Evolutionary conservation across 2,329 filamentous ascomycete genomes (phyloP).

Genomic region (Domatiomyces catenatus): DNA sequence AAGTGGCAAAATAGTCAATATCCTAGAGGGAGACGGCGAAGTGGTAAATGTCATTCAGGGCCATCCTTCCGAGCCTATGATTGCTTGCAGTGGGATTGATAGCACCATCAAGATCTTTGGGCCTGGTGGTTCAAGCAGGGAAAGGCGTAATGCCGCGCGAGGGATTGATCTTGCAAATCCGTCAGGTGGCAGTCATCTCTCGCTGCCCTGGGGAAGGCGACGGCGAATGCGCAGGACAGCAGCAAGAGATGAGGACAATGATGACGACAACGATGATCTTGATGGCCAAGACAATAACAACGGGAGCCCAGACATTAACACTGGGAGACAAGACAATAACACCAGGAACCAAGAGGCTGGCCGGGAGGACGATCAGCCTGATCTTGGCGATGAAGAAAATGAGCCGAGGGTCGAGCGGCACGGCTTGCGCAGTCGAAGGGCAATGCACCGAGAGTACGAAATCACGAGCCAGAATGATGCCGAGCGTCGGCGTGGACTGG

Average conservation of each 20-base stretch:
- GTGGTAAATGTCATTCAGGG: constrained; percentile 56
- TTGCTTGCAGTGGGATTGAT: constrained; percentile 53
- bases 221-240: constrained; percentile 3
- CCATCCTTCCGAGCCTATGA: constrained; percentile 51
- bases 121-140: constrained; percentile 35
- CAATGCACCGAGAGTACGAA: constrained; percentile 44
- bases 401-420: constrained; percentile 25
- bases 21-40: constrained; percentile 51
- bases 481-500: constrained; percentile 41
- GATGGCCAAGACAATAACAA: constrained; percentile 1
- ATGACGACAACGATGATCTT: constrained; percentile 6
- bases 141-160: constrained; percentile 40
- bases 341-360: neutral
- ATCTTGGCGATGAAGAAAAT: neutral
- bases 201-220: constrained; percentile 18
- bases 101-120: constrained; percentile 56
- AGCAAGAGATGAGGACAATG: constrained; percentile 1
- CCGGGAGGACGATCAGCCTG: neutral
- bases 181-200: constrained; percentile 24
- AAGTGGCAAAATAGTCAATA: constrained; percentile 45
- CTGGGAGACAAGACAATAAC: neutral
- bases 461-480: constrained; percentile 50
- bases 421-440: constrained; percentile 41
- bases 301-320: too few species aligned
- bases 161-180: constrained; percentile 43